Base-by-base conservation (phyloP, 257 asterid genomes). In the Schizonepeta tenuifolia region DNA sequence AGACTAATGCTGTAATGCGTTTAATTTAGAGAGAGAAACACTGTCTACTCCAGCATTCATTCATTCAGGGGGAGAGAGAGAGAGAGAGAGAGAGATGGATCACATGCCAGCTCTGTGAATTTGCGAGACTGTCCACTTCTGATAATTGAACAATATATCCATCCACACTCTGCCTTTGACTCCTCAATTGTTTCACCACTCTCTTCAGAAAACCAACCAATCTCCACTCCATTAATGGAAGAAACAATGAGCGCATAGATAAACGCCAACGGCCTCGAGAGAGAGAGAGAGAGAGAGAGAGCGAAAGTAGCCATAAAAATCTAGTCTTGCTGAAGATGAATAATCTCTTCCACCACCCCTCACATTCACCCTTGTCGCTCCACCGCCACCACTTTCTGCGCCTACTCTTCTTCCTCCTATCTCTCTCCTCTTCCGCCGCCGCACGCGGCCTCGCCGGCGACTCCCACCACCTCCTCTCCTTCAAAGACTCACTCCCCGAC, bases 71-170 rank as follows among this genome's bases (percentile, higher is more conserved):
- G 24, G 56, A 41, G 73, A 57, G 54, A 54, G 70, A 75, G 65
- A 60, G 56, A 64, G 49, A 76, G 66, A 24, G 22, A 61, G 51
- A 74, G 74, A 78, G 54, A 49, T 67, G 87, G 83, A 86, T 56
- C 90, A 89, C 92, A 86, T 82, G 93, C 86, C 96, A 87, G 67
- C 67, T 62, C 17, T 93, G 93, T 90, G 91, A 85, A 76, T 89
- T 60, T 87, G 88, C 90, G 80, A 88, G 61, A 26, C 58, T 84
- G 80, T 78, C 74, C 85, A 67, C 84, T 56, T 61, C 28, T 70
- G 4, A 69, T 69, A 65, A 56, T 78, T 73, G 56, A 69, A 76
- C 86, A 82, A 84, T 78, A 86, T 86, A 75, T 77, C 72, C 80
- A 62, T 79, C 83, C 73, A 35, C 31, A n/a, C 73, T 60, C 24